Base-by-base conservation (phyloP, 441 rosid genomes). In the Gossypium davidsonii region DNA sequence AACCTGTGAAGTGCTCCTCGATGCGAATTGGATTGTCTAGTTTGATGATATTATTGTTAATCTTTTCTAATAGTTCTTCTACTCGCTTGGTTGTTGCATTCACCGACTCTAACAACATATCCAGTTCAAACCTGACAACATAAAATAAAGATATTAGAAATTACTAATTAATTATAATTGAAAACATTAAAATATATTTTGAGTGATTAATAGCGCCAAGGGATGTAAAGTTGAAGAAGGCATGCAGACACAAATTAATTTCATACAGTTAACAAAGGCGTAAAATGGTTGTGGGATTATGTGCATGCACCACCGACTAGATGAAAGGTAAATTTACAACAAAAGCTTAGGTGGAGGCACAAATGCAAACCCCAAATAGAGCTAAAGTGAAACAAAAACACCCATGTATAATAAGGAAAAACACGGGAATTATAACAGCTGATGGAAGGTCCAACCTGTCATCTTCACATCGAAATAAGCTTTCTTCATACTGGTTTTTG, bases 401-500 rank as follows among this genome's bases (percentile, higher is more conserved):
- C 39, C 52, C 46, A 39, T 23, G 31, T 18, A 14, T 21, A 49
- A 44, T 63, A 46, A 62, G 48, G 28, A 7, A 53, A 56, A 28
- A 73, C 3, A 51, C 3, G 42, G 56, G 55, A 28, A 60, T 28
- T 55, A 52, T 37, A 21, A 51, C 52, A 76, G 58, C 59, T 21
- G 55, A 67, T 71, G 77, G 58, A 76, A 81, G 75, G 55, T 75
- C 81, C 70, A 73, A 93, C 99, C 98, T 91, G 86, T 93, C 98
- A 82, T 96, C 99, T 86, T 96, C 99, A 74, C 99, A 96, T 12
- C 90, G 86, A 75, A 96, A 96, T 66, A 96, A 86, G 83, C 97
- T 92, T 85, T 96, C 99, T 85, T 93, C 99, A 76, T 96, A 96
- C 79, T 93, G 97, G 81, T 96, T 96, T 83, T 91, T 96, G 67